Evolutionary conservation across 73 alveolate genomes (phyloP).

Genomic region (Symbiodinium pilosum): DNA sequence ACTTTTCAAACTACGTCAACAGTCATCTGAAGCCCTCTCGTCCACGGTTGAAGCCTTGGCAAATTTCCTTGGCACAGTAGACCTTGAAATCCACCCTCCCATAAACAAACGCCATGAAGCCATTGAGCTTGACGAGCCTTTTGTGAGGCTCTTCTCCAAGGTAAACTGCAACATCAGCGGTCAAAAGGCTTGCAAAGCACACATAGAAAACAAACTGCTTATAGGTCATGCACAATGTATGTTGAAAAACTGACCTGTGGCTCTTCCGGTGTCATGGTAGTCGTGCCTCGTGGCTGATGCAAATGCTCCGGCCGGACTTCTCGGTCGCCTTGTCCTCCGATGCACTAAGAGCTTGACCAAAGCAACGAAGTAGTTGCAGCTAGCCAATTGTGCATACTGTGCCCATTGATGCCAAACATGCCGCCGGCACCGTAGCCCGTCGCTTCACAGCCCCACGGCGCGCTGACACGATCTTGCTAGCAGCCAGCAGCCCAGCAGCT

Average conservation of each 20-base stretch:
- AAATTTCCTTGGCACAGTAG: no score
- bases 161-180: neutral
- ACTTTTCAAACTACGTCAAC: no score
- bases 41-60: no score
- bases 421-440: neutral
- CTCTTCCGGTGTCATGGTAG: neutral
- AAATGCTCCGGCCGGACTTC: constrained; percentile 26
- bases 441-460: constrained; percentile 15
- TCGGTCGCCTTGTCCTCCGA: constrained; percentile 13
- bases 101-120: no score
- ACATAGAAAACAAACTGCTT: no score
- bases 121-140: neutral
- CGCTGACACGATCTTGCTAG: neutral
- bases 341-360: neutral
- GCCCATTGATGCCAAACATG: no score
- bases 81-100: no score
- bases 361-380: neutral
- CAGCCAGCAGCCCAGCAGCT: neutral
- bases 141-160: neutral
- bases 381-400: neutral
- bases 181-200: no score
- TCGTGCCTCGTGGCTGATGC: constrained; percentile 30
- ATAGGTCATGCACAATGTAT: no score
- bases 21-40: no score
- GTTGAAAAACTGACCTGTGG: no score